These are phyloP conservation scores for Corylus avellana DNA, from an alignment of 306 rosid species.

Conservation along the genomic window DNA sequence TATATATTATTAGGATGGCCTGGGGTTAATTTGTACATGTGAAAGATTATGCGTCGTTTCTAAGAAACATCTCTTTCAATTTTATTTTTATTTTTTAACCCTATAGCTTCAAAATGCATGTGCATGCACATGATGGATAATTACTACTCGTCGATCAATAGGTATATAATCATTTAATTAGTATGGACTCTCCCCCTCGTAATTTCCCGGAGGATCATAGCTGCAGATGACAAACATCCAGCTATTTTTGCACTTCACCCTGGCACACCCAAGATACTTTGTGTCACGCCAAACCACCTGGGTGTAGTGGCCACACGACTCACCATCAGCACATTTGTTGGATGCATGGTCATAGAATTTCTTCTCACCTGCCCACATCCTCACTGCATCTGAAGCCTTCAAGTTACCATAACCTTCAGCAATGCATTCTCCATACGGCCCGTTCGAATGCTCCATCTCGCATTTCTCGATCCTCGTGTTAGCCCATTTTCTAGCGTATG, in stretches of 20 bases:
- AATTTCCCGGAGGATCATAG: constrained; percentile 28
- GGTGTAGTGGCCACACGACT: constrained; percentile 27
- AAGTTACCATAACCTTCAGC: too few relatives aligned
- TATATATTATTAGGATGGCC: too few relatives aligned
- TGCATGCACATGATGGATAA: too few relatives aligned
- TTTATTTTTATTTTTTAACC: neutral
- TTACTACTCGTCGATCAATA: too few relatives aligned
- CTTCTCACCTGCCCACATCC: constrained; percentile 63
- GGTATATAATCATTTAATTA: neutral
- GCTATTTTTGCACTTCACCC: constrained; percentile 12
- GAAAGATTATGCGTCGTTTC: too few relatives aligned
- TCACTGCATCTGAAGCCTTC: constrained; percentile 27
- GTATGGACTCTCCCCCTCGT: constrained; percentile 10
- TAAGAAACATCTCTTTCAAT: too few relatives aligned
- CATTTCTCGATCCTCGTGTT: too few relatives aligned
- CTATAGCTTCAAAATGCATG: too few relatives aligned
- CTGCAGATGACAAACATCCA: constrained; percentile 20
- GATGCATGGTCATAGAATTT: constrained; percentile 32
- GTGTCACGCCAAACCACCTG: constrained; percentile 30
- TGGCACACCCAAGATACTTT: constrained; percentile 17
- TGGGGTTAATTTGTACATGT: too few relatives aligned
- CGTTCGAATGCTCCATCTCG: constrained; percentile 51
- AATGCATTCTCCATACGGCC: constrained; percentile 46
- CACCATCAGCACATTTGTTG: constrained; percentile 5
- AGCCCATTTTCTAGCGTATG: constrained; percentile 60